Evolutionary conservation across 2,329 filamentous ascomycete genomes (phyloP).

Genomic region (Hymenoscyphus fraxineus): DNA sequence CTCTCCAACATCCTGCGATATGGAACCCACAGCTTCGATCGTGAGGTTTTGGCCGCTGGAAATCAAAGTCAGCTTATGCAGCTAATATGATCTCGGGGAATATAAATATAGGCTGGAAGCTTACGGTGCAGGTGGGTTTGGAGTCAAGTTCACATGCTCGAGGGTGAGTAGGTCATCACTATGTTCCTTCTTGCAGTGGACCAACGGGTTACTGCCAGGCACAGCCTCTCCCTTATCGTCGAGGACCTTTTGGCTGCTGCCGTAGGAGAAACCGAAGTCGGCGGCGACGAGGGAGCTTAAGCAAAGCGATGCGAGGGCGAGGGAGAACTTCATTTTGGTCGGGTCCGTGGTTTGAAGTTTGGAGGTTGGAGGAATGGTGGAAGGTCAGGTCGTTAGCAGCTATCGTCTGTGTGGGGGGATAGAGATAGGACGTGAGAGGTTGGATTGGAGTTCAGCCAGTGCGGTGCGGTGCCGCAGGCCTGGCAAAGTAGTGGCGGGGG

Average conservation of each 20-base stretch:
- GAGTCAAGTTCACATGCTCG: slow-evolving; percentile 71
- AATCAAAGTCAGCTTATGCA: slow-evolving; percentile 22
- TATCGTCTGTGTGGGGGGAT: not conserved
- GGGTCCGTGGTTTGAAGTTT: not conserved
- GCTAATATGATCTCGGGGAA: not conserved
- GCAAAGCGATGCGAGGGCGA: slow-evolving; percentile 28
- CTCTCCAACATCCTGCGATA: slow-evolving; percentile 67
- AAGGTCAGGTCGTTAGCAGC: not conserved
- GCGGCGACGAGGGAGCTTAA: slow-evolving; percentile 37
- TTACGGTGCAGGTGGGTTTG: slow-evolving; percentile 86
- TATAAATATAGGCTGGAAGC: slow-evolving; percentile 32
- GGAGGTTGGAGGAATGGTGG: slow-evolving; percentile 12
- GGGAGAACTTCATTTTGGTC: slow-evolving; percentile 33
- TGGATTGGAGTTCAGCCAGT: slow-evolving; percentile 4
- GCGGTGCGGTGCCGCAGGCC: not conserved
- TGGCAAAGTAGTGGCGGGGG: not conserved
- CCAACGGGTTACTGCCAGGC: slow-evolving; percentile 75
- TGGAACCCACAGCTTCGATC: slow-evolving; percentile 74
- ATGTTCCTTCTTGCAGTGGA: slow-evolving; percentile 68
- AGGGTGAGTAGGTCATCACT: slow-evolving; percentile 69
- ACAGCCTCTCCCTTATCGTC: slow-evolving; percentile 43
- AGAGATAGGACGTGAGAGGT: slow-evolving; percentile 8
- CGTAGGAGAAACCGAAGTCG: slow-evolving; percentile 44
- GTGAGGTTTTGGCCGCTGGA: slow-evolving; percentile 70
- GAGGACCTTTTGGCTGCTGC: slow-evolving; percentile 45